Base-by-base conservation (phyloP, 1,284 basidiomycete genomes). In the Agaricales sp. region DNA sequence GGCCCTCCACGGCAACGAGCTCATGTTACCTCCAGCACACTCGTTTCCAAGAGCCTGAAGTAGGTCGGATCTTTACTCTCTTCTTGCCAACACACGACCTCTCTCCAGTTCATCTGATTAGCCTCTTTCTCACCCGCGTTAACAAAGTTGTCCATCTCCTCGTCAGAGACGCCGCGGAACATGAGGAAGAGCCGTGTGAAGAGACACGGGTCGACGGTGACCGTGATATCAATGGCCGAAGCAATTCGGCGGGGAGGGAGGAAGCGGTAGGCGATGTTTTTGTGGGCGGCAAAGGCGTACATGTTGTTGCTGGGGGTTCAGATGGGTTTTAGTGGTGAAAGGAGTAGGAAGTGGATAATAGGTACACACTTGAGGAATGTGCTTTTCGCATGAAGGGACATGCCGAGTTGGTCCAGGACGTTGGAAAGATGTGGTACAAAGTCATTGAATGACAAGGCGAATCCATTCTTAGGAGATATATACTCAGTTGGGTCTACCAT, bases 191-290 rank as follows among this genome's bases (percentile, higher is more conserved):
- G 65, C 19, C 87, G 79, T n/a, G 83, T 89, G 63, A 87, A 89
- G 52, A 84, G 69, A 59, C 85, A 87, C 21, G 81, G 78, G 49
- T 87, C 83, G 13, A 76, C 72, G 1, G 82, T 83, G n/a, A 89
- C 79, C 1, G 80, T 79, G 54, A 90, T 86, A 59, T 90, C 87
- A 52, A 90, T 78, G n/a, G 87, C 87, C 1, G 84, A 78, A 4
- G 86, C 84, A 45, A 90, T 82, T 55, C 77, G 82, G 52, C 71
- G 69, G 2, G 86, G 87, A 6, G 78, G 74, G 55, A 90, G 74
- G 65, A 90, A 89, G n/a, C 87, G 79, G 59, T 89, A 90, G 11
- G 87, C 87, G 53, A 90, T 85, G 63, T 90, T 86, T 60, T 81
- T 83, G 65, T 90, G 86, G 3, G 70, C 67, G 12, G 79, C 67